Conservation (phyloP, 176 grass and related monocot genomes). For the Rhynchospora pubera region DNA sequence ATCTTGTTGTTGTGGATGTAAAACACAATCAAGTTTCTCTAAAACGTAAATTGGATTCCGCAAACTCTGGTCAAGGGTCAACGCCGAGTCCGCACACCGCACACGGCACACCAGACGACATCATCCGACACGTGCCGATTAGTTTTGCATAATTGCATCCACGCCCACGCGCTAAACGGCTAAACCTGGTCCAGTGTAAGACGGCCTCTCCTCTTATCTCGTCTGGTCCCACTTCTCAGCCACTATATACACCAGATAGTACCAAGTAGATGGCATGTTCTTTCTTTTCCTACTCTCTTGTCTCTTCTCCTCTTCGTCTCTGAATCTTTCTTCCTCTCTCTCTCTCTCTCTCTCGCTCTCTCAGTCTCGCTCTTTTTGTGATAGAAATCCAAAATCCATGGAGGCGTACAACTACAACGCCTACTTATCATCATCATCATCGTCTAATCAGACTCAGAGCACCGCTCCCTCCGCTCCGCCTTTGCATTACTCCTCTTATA, state of each 20-base stretch:
- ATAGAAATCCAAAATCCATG: constrained; percentile 15
- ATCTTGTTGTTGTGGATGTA: too few species aligned
- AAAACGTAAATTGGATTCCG: too few species aligned
- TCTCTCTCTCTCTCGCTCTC: neutral
- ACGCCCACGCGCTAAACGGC: neutral
- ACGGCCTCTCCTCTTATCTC: neutral
- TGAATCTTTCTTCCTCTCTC: neutral
- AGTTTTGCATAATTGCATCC: too few species aligned
- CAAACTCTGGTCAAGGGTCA: too few species aligned
- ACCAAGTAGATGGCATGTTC: neutral
- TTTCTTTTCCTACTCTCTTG: neutral
- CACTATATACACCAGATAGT: neutral
- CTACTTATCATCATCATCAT: neutral
- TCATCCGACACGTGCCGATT: neutral
- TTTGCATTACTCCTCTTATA: neutral
- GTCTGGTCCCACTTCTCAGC: neutral
- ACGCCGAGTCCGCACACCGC: neutral
- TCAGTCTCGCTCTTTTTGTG: neutral
- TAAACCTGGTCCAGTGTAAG: neutral
- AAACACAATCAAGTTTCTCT: too few species aligned
- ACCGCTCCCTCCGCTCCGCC: neutral
- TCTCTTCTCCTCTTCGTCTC: neutral
- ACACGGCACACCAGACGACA: too few species aligned
- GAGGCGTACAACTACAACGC: neutral
- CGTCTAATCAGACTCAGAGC: neutral